phyloP scores from a whole-genome alignment of 169 alveolate species.

The Eimeria acervulina region DNA sequence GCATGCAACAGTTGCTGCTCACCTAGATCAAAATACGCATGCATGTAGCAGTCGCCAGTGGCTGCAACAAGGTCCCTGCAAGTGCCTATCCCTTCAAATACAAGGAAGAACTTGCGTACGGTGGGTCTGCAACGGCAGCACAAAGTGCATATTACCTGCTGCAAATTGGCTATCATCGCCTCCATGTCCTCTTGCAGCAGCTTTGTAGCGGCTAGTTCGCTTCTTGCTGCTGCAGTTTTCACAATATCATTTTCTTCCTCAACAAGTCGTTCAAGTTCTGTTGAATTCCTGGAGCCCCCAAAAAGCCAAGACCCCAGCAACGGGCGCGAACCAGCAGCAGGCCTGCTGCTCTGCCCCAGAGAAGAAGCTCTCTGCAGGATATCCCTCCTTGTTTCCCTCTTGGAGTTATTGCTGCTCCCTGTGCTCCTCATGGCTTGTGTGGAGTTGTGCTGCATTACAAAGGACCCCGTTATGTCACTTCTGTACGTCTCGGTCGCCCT shows the following conservation, averaged over 20 bases:
- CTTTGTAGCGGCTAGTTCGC: background rate
- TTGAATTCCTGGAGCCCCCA: background rate
- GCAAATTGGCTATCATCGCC: conserved; percentile 77
- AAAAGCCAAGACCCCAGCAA: conserved; percentile 35
- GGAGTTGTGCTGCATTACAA: background rate
- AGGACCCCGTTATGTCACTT: too few species aligned
- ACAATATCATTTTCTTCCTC: conserved; percentile 47
- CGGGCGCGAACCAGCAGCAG: background rate
- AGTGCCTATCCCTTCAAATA: too few species aligned
- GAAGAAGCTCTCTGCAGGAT: background rate
- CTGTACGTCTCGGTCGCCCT: background rate
- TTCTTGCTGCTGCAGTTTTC: conserved; percentile 26
- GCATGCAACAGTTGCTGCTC: background rate
- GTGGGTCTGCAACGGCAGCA: too few species aligned
- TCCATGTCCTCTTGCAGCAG: conserved; percentile 79
- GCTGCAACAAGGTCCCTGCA: too few species aligned
- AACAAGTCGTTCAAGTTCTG: conserved; percentile 77
- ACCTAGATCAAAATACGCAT: background rate
- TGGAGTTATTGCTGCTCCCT: background rate
- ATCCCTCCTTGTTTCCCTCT: background rate
- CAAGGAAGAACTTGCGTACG: too few species aligned
- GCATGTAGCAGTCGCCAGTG: background rate
- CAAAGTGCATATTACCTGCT: conserved; percentile 36
- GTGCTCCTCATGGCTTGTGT: background rate
- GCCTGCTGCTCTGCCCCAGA: background rate